Conservation (phyloP, 2,329 filamentous ascomycete genomes). For the Xylaria hypoxylon region DNA sequence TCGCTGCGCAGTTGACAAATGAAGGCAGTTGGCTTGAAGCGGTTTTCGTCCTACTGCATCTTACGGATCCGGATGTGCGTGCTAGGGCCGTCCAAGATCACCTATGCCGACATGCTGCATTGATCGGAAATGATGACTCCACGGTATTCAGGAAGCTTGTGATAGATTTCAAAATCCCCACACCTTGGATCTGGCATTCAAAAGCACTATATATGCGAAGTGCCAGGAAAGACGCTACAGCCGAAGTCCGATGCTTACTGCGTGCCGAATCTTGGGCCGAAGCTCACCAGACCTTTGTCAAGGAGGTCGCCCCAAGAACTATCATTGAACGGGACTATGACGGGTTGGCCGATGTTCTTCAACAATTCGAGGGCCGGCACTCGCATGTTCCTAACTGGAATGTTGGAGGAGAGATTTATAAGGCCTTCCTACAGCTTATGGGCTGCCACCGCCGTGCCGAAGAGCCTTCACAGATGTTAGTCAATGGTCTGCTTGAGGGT, state of each 20-base stretch:
- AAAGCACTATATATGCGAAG: slow-evolving; percentile 85
- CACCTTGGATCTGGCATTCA: slow-evolving; percentile 85
- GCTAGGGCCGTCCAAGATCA: slow-evolving; percentile 77
- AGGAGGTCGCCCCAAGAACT: slow-evolving; percentile 81
- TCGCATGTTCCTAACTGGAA: slow-evolving; percentile 78
- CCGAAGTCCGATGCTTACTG: slow-evolving; percentile 83
- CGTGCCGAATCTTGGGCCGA: slow-evolving; percentile 80
- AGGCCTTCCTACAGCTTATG: slow-evolving; percentile 67
- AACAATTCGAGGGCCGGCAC: slow-evolving; percentile 74
- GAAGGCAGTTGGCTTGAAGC: slow-evolving; percentile 76
- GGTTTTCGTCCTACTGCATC: slow-evolving; percentile 80
- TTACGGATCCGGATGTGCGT: slow-evolving; percentile 72
- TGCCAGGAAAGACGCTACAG: slow-evolving; percentile 73
- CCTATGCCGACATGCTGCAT: slow-evolving; percentile 76
- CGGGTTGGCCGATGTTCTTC: slow-evolving; percentile 74
- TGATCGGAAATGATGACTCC: slow-evolving; percentile 70
- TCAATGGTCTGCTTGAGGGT: slow-evolving; percentile 68
- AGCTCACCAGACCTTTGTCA: slow-evolving; percentile 85
- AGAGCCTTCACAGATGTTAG: slow-evolving; percentile 56
- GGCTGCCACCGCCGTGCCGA: slow-evolving; percentile 55
- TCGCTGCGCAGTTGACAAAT: slow-evolving; percentile 71
- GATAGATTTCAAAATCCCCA: slow-evolving; percentile 76
- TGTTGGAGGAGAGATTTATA: slow-evolving; percentile 83
- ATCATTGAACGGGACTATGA: slow-evolving; percentile 86
- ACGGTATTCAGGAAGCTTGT: slow-evolving; percentile 69